phyloP scores from a whole-genome alignment of 441 rosid genomes.

The Croton setiger region DNA sequence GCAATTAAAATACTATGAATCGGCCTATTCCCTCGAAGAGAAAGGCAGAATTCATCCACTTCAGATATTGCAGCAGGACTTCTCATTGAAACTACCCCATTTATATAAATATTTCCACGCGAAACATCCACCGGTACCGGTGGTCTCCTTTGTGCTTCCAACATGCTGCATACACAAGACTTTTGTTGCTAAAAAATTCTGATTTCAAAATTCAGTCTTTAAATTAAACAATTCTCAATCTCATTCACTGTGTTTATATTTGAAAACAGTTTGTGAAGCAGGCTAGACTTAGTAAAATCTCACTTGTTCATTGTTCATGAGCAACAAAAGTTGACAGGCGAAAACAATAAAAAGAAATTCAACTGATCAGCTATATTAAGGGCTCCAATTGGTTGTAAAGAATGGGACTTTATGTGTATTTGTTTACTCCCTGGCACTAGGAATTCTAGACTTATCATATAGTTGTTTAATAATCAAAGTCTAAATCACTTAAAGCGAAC shows the following conservation, averaged over 20 bases:
- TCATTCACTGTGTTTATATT: neutral
- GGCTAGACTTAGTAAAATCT: neutral
- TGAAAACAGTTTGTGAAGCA: neutral
- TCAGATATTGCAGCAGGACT: slow-evolving; percentile 57
- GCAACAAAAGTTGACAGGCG: slow-evolving; percentile 11
- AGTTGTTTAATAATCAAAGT: slow-evolving; percentile 17
- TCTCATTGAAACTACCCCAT: slow-evolving; percentile 52
- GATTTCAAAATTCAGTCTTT: neutral
- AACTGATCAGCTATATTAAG: slow-evolving; percentile 12
- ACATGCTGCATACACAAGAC: slow-evolving; percentile 54
- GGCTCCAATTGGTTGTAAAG: slow-evolving; percentile 14
- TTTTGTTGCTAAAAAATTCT: neutral
- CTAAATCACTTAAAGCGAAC: slow-evolving; percentile 7
- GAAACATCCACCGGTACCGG: slow-evolving; percentile 36
- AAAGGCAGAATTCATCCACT: slow-evolving; percentile 79
- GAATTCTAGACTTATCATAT: neutral
- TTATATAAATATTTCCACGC: slow-evolving; percentile 52
- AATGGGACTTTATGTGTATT: slow-evolving; percentile 11
- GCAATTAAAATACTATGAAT: slow-evolving; percentile 92
- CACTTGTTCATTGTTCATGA: slow-evolving; percentile 3
- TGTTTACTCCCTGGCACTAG: neutral
- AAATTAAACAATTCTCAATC: neutral
- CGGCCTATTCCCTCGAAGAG: slow-evolving; percentile 85
- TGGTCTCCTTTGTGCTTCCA: slow-evolving; percentile 50
- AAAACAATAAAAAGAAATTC: slow-evolving; percentile 7